Conservation (phyloP, 345 rosid species). For the Durio zibethinus region DNA sequence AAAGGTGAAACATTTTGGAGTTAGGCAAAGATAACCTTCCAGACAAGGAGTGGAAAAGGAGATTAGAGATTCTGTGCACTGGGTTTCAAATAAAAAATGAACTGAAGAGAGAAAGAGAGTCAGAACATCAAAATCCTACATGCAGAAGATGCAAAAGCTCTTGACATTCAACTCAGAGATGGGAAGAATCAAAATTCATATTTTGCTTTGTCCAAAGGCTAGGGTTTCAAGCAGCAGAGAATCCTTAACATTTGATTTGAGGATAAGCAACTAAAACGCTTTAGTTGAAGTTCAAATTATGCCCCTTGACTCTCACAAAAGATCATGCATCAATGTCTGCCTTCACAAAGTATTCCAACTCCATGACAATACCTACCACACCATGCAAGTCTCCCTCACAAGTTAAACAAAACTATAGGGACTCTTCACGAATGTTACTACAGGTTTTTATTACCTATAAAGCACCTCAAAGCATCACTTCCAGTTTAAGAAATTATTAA, state of each 20-base stretch:
- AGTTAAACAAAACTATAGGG: background rate
- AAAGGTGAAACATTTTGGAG: background rate
- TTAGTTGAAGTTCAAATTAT: background rate
- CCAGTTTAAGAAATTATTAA: background rate
- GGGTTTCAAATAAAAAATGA: background rate
- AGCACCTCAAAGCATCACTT: background rate
- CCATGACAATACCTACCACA: background rate
- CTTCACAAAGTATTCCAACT: background rate
- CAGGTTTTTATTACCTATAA: too few relatives aligned
- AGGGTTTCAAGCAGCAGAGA: background rate
- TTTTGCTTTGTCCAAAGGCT: background rate
- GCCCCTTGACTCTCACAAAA: background rate
- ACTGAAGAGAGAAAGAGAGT: background rate
- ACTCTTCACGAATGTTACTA: background rate
- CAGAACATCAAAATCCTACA: background rate
- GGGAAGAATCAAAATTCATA: background rate
- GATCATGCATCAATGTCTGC: background rate
- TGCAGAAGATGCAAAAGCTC: background rate
- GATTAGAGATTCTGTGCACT: background rate
- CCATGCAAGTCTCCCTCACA: background rate
- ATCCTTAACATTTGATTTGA: background rate
- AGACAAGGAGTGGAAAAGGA: background rate
- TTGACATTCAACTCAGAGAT: background rate
- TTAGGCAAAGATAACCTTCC: background rate
- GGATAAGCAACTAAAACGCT: background rate